A percentile compares a stretch with the other conserved stretches of the same genome.
phyloP scores from a whole-genome alignment of 2,329 filamentous ascomycete species.

The Penicillium paneum region DNA sequence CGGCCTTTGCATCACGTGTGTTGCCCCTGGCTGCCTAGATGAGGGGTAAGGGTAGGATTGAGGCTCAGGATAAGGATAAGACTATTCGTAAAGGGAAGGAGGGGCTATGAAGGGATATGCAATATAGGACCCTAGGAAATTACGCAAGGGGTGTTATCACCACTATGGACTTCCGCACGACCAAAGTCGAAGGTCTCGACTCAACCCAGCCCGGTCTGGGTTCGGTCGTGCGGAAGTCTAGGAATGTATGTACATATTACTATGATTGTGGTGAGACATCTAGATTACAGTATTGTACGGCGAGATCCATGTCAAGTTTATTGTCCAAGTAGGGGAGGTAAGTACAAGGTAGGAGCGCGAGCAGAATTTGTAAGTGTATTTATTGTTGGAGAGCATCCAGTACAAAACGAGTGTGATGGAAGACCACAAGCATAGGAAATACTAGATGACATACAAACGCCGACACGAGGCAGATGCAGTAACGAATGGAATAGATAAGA shows the following conservation, averaged over 20 bases:
- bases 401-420: neutral
- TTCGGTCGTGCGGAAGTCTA: no score
- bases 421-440: neutral
- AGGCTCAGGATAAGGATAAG: neutral
- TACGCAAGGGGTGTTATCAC: neutral
- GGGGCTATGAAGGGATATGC: neutral
- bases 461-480: neutral
- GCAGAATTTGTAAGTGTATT: neutral
- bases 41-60: constrained; percentile 1
- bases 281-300: neutral
- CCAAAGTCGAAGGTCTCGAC: no score
- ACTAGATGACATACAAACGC: neutral
- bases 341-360: neutral
- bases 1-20: no score
- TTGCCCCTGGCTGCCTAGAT: neutral
- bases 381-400: neutral
- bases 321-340: neutral
- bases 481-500: neutral
- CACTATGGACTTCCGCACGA: no score
- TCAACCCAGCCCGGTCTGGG: no score
- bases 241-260: no score
- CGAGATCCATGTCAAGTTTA: neutral
- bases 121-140: neutral
- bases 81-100: neutral
- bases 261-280: neutral